These are phyloP conservation scores for Acanthamoeba sp. DNA, from an alignment of 208 protist genomes.

Conservation along the genomic window DNA sequence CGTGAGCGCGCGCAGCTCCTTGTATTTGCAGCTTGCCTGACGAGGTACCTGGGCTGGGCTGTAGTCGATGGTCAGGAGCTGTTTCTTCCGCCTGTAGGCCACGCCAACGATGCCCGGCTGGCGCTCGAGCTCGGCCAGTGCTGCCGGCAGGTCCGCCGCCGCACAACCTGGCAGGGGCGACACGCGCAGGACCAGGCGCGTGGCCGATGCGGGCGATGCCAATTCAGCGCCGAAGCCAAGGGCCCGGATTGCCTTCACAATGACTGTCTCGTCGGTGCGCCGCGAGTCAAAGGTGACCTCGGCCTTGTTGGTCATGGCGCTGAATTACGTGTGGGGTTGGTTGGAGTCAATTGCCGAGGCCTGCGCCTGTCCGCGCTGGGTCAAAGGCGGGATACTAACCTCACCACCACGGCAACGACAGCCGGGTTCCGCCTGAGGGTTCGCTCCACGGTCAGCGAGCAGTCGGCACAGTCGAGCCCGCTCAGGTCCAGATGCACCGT, in stretches of 20 bases:
- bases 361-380: no score
- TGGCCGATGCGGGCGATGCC: background rate
- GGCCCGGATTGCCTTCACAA: conserved; percentile 17
- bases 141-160: background rate
- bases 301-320: conserved; percentile 55
- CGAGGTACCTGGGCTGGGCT: background rate
- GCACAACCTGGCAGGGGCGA: background rate
- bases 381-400: no score
- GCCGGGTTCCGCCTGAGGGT: conserved; percentile 7
- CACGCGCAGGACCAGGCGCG: background rate
- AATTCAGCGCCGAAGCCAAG: conserved; percentile 42
- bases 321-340: background rate
- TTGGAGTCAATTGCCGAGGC: background rate
- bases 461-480: conserved; percentile 27
- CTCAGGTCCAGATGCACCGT: conserved; percentile 28
- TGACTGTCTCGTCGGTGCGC: background rate
- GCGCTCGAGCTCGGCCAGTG: background rate
- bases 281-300: background rate
- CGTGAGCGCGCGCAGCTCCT: background rate
- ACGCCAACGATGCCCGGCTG: background rate
- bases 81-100: background rate
- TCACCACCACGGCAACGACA: conserved; percentile 36
- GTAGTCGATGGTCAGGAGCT: conserved; percentile 43
- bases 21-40: background rate
- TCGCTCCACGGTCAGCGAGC: background rate